Percentiles rank a stretch among this genome's conserved stretches.
Evolutionary conservation across 2,329 filamentous ascomycete genomes (phyloP).

Genomic region (Colletotrichum sp.): DNA sequence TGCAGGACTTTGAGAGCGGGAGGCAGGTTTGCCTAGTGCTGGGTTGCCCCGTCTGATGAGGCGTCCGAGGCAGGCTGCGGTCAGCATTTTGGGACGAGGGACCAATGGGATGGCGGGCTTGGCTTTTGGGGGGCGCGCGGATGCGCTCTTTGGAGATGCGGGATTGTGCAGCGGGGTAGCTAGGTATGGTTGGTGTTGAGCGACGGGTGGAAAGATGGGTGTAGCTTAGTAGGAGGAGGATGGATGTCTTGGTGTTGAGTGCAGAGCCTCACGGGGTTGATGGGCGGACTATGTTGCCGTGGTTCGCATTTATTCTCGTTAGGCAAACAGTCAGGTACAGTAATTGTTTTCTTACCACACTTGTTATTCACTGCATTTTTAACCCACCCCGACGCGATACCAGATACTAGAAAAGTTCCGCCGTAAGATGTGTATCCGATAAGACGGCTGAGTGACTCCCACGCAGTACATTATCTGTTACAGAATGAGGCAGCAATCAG

Average conservation of each 20-base stretch:
- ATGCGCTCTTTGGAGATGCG: background rate
- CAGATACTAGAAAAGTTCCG: too few species aligned
- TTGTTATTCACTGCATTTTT: too few species aligned
- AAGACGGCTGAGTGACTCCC: too few species aligned
- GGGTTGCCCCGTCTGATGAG: background rate
- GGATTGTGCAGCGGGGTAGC: background rate
- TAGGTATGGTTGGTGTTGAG: background rate
- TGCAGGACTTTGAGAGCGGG: background rate
- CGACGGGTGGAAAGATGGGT: background rate
- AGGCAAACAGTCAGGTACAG: too few species aligned
- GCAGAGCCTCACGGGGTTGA: background rate
- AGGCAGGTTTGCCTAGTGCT: background rate
- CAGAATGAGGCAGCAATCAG: too few species aligned
- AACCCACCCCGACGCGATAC: too few species aligned
- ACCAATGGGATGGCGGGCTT: background rate
- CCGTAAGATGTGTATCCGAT: too few species aligned
- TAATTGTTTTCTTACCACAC: too few species aligned
- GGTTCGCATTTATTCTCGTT: background rate
- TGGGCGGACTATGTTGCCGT: background rate
- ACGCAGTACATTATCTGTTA: too few species aligned
- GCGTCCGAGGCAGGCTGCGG: background rate
- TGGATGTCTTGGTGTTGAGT: background rate
- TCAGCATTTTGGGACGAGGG: background rate
- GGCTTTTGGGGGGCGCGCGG: background rate
- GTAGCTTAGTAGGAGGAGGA: background rate